Evolutionary conservation across 768 basidiomycete genomes (phyloP).

Genomic region (Serendipita vermifera): DNA sequence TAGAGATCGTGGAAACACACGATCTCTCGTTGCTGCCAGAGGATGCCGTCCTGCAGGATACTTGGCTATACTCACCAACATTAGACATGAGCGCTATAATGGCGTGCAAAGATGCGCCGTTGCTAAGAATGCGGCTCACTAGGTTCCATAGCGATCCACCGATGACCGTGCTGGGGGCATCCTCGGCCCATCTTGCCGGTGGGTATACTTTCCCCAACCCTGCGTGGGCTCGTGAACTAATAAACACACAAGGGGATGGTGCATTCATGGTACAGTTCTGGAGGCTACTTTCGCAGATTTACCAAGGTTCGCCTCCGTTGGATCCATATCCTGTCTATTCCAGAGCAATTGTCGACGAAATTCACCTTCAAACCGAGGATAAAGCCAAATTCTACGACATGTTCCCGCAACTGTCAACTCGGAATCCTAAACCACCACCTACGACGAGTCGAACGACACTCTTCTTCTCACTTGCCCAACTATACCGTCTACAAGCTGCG

Average conservation of each 20-base stretch:
- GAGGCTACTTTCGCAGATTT: background rate
- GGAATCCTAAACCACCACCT: background rate
- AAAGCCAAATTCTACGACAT: background rate
- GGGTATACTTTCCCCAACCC: background rate
- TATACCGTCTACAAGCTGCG: background rate
- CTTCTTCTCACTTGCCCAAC: background rate
- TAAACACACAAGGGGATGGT: background rate
- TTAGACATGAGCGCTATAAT: background rate
- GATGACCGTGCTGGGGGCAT: background rate
- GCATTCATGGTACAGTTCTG: conserved; percentile 2
- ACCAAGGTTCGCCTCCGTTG: background rate
- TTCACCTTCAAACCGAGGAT: background rate
- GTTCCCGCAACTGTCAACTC: background rate
- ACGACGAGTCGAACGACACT: background rate
- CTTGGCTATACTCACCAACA: background rate
- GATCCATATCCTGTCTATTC: background rate
- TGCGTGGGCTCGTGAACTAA: background rate
- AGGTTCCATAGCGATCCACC: background rate
- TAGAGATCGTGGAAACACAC: background rate
- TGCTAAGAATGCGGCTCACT: background rate
- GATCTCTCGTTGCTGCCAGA: background rate
- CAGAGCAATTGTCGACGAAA: background rate
- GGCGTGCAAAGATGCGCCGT: background rate
- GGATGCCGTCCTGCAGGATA: conserved; percentile 1
- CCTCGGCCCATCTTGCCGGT: background rate